Conservation (phyloP, 768 basidiomycete species). For the Xerocomellus dryophilus region DNA sequence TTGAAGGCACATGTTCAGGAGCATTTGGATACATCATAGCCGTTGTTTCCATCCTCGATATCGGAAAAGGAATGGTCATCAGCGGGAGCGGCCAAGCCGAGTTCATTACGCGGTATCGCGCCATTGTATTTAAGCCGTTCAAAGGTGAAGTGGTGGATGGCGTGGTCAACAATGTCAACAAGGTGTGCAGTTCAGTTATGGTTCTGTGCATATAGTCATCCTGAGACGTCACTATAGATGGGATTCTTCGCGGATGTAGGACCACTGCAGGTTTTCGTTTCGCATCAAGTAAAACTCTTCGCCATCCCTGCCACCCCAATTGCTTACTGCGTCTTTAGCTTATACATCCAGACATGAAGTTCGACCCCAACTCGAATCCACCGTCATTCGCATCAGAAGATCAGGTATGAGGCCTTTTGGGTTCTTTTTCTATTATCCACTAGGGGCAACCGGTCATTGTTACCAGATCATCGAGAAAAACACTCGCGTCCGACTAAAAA, state of each 20-base stretch:
- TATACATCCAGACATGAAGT: conserved; percentile 90
- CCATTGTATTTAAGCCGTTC: conserved; percentile 99
- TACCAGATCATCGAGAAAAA: conserved; percentile 88
- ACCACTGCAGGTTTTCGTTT: conserved; percentile 91
- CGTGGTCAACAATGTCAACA: conserved; percentile 91
- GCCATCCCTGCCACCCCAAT: neutral
- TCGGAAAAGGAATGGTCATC: conserved; percentile 89
- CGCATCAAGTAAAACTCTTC: conserved; percentile 71
- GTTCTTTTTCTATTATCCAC: neutral
- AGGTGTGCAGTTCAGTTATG: conserved; percentile 50
- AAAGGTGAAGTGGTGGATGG: conserved; percentile 98
- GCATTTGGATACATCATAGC: conserved; percentile 94
- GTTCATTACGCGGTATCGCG: conserved; percentile 90
- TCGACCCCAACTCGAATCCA: conserved; percentile 96
- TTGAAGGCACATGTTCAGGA: conserved; percentile 96
- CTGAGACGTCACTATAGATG: conserved; percentile 57
- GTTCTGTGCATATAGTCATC: neutral
- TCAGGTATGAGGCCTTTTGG: conserved; percentile 48
- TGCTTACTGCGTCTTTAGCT: conserved; percentile 49
- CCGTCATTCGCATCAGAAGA: conserved; percentile 92
- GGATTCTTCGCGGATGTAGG: conserved; percentile 98
- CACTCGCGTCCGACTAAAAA: conserved; percentile 87
- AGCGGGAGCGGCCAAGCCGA: conserved; percentile 93
- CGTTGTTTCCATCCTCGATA: conserved; percentile 85
- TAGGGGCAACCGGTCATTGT: neutral